Percentiles rank a stretch among this genome's conserved stretches.
phyloP scores from a whole-genome alignment of 2,329 filamentous ascomycete genomes.

The Colletotrichum tropicale region DNA sequence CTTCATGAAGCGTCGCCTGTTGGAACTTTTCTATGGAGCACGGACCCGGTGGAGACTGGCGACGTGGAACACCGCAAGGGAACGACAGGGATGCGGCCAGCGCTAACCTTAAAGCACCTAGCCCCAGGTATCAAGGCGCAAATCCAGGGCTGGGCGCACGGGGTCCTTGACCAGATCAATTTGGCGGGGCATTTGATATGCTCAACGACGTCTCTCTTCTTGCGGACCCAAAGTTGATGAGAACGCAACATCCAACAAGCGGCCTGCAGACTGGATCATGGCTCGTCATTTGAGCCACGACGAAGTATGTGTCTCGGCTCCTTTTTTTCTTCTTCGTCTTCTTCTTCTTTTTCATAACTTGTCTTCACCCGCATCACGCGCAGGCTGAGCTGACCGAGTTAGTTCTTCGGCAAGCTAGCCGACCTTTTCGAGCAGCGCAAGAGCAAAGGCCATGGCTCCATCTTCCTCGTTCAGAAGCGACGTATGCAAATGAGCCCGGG shows the following conservation, averaged over 20 bases:
- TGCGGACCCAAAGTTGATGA: not conserved
- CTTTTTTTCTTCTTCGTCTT: not conserved
- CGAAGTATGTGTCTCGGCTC: slow-evolving; percentile 52
- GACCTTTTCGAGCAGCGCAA: slow-evolving; percentile 72
- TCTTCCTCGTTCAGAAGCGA: slow-evolving; percentile 80
- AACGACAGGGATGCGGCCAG: not conserved
- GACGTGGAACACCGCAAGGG: not conserved
- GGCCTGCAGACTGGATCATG: slow-evolving; percentile 30
- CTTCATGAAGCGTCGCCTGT: not conserved
- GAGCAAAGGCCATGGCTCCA: slow-evolving; percentile 72
- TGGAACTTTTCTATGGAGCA: not conserved
- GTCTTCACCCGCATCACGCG: not conserved
- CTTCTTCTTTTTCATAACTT: too few species aligned
- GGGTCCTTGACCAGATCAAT: not conserved
- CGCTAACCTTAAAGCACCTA: not conserved
- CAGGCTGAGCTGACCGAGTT: not conserved
- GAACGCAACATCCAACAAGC: not conserved
- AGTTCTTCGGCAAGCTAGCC: slow-evolving; percentile 77
- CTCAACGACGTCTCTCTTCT: not conserved
- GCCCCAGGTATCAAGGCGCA: not conserved
- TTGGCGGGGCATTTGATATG: not conserved
- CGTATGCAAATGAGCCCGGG: slow-evolving; percentile 48
- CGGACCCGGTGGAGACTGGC: not conserved
- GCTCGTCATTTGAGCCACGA: slow-evolving; percentile 61
- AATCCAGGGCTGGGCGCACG: not conserved